Conservation (phyloP, 257 asterid species). For the Solanum stenotomum region DNA sequence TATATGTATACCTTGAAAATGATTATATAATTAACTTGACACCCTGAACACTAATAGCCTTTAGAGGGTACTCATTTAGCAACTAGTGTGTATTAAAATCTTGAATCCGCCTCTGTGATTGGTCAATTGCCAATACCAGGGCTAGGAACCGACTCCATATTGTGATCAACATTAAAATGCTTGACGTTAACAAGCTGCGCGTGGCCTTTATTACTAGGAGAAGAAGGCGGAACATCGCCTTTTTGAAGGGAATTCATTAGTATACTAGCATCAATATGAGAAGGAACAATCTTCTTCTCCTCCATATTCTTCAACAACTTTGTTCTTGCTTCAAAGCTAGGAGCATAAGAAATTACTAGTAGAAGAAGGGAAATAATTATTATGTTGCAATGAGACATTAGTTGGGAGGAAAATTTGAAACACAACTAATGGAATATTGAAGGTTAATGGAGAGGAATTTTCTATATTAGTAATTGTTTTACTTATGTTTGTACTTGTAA, state of each 20-base stretch:
- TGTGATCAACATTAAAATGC: slow-evolving; percentile 1
- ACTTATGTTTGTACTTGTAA: background rate
- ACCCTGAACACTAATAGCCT: background rate
- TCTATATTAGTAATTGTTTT: background rate
- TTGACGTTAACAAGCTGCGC: background rate
- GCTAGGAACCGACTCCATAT: slow-evolving; percentile 19
- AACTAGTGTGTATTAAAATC: background rate
- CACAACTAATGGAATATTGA: background rate
- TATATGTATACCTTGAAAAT: background rate
- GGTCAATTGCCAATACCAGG: slow-evolving; percentile 14
- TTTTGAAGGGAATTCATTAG: slow-evolving; percentile 6
- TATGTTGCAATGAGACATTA: slow-evolving; percentile 5
- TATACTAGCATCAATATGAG: background rate
- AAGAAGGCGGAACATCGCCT: slow-evolving; percentile 9
- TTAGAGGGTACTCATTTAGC: background rate
- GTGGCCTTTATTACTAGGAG: slow-evolving; percentile 13
- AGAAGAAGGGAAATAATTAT: background rate
- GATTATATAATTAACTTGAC: background rate
- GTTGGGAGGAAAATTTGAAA: background rate
- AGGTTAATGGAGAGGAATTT: background rate
- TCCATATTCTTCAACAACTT: background rate
- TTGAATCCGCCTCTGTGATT: background rate
- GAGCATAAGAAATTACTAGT: background rate
- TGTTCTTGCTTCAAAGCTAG: slow-evolving; percentile 19
- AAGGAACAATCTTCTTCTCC: background rate